Evolutionary conservation across 305 asterid genomes (phyloP).

Genomic region (Withania somnifera): DNA sequence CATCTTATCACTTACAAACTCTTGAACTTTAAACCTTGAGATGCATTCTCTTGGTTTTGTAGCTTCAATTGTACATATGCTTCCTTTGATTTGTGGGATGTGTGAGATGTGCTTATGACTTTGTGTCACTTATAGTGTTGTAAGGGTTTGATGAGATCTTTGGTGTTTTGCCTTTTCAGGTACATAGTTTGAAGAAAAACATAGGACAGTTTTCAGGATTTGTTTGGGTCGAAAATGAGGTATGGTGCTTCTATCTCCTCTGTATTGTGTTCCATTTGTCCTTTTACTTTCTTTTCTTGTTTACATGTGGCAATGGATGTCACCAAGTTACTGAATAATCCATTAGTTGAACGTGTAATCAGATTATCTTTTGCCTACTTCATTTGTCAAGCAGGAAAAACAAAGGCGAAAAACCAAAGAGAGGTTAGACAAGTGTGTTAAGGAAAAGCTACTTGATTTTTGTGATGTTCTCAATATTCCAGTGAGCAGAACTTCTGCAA

Average conservation of each 20-base stretch:
- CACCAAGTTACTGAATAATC: neutral
- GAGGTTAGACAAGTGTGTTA: slow-evolving; percentile 76
- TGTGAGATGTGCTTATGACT: neutral
- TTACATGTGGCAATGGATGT: neutral
- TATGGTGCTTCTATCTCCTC: slow-evolving; percentile 7
- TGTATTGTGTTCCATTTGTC: neutral
- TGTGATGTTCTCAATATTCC: slow-evolving; percentile 73
- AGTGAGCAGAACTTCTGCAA: slow-evolving; percentile 34
- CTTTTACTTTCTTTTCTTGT: neutral
- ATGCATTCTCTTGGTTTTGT: neutral
- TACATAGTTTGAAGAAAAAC: slow-evolving; percentile 62
- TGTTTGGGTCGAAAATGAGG: slow-evolving; percentile 88
- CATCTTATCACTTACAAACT: neutral
- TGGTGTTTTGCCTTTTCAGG: slow-evolving; percentile 29
- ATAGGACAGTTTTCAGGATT: slow-evolving; percentile 90
- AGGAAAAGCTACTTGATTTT: slow-evolving; percentile 76
- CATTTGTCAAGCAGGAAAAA: slow-evolving; percentile 47
- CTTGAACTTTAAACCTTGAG: neutral
- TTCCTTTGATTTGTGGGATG: neutral
- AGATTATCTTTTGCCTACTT: neutral
- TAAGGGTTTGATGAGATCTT: neutral
- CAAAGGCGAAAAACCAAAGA: slow-evolving; percentile 66
- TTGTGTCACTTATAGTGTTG: neutral
- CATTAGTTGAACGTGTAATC: neutral
- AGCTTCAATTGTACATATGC: neutral